Evolutionary conservation across 2,329 filamentous ascomycete species (phyloP).

Genomic region (Alternaria sp.): DNA sequence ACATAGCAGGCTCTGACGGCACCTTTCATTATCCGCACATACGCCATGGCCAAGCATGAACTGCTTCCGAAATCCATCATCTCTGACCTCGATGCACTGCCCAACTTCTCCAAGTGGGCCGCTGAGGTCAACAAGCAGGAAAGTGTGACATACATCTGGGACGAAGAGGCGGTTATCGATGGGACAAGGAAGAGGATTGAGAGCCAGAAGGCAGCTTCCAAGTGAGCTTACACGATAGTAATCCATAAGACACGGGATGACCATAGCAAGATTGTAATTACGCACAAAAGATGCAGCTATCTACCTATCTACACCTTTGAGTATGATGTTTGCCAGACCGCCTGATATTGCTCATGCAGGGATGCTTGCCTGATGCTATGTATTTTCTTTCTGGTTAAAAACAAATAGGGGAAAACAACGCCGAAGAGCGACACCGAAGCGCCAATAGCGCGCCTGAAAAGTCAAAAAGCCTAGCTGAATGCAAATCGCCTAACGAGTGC

Average conservation of each 20-base stretch:
- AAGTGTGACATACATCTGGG: slow-evolving; percentile 63
- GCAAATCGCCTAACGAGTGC: background rate
- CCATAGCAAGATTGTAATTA: background rate
- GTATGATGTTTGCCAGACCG: background rate
- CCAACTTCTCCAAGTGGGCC: slow-evolving; percentile 72
- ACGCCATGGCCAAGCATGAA: slow-evolving; percentile 60
- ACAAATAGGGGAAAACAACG: slow-evolving; percentile 16
- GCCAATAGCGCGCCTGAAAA: background rate
- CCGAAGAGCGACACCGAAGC: slow-evolving; percentile 6
- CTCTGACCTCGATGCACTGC: slow-evolving; percentile 61
- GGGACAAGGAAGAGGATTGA: slow-evolving; percentile 30
- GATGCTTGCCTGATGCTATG: background rate
- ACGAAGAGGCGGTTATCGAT: slow-evolving; percentile 35
- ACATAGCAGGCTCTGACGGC: slow-evolving; percentile 63
- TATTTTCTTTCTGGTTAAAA: slow-evolving; percentile 12
- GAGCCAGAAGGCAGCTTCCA: slow-evolving; percentile 28
- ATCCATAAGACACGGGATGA: background rate
- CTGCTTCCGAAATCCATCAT: slow-evolving; percentile 60
- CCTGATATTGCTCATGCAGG: background rate
- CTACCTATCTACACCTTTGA: slow-evolving; percentile 8
- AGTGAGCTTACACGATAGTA: slow-evolving; percentile 9
- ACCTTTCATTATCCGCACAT: slow-evolving; percentile 70
- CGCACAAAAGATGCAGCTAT: background rate
- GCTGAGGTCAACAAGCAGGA: slow-evolving; percentile 65
- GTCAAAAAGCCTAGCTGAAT: background rate